Evolutionary conservation across 2,329 filamentous ascomycete genomes (phyloP).

Genomic region (Phialophora tarda): DNA sequence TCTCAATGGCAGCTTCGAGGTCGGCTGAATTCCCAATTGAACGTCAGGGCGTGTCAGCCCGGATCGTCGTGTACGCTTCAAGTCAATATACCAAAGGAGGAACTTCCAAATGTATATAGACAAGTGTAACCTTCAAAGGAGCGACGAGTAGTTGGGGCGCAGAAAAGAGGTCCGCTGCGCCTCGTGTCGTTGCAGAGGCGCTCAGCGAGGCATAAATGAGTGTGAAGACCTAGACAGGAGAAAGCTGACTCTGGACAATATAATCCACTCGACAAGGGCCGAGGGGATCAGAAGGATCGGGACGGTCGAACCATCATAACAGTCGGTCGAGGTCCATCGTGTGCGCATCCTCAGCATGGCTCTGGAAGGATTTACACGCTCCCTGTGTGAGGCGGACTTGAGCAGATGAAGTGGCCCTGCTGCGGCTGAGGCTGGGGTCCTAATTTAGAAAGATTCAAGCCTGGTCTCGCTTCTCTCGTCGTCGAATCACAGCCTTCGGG

Average conservation of each 20-base stretch:
- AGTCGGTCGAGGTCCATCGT: not conserved
- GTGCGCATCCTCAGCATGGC: not conserved
- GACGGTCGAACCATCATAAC: not conserved
- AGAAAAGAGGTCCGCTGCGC: not conserved
- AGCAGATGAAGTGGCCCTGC: not conserved
- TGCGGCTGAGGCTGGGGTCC: constrained; percentile 33
- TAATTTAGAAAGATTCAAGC: constrained; percentile 23
- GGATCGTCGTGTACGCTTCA: not conserved
- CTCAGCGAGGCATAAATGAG: not conserved
- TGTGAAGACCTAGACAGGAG: not conserved
- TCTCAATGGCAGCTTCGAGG: not conserved
- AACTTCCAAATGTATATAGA: not conserved
- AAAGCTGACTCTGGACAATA: not conserved
- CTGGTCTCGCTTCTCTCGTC: not conserved
- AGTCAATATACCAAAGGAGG: not conserved
- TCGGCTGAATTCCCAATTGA: not conserved
- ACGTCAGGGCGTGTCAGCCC: not conserved
- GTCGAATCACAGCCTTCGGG: not conserved
- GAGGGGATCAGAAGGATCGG: constrained; percentile 10
- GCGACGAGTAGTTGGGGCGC: not conserved
- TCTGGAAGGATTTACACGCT: constrained; percentile 2
- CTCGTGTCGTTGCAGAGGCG: not conserved
- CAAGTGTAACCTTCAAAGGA: constrained; percentile 1
- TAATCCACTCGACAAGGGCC: constrained; percentile 10
- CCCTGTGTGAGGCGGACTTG: not conserved